phyloP scores from a whole-genome alignment of 352 stramenopile genomes.

The Pythium periplocum region DNA sequence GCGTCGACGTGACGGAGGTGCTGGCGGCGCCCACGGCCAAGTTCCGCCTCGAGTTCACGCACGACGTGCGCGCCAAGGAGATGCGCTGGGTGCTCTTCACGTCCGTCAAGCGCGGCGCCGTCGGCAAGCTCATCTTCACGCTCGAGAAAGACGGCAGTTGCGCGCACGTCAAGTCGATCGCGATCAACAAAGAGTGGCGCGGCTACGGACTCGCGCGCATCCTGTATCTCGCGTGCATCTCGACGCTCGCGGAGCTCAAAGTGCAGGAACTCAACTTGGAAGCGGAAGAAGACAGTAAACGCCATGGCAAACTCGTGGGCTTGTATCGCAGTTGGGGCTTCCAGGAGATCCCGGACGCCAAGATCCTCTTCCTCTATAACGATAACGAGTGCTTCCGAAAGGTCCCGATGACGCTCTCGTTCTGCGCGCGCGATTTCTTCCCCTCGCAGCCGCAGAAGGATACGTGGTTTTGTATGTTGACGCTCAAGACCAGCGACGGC shows the following conservation, averaged over 20 bases:
- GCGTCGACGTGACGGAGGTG: conserved; percentile 38
- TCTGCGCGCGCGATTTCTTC: conserved; percentile 36
- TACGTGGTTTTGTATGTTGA: conserved; percentile 77
- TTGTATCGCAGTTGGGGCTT: conserved; percentile 78
- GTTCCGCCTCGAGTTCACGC: conserved; percentile 72
- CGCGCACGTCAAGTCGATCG: conserved; percentile 76
- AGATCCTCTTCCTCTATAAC: conserved; percentile 81
- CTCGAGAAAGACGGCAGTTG: conserved; percentile 44
- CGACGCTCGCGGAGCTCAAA: conserved; percentile 52
- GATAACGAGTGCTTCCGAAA: conserved; percentile 81
- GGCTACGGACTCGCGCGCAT: conserved; percentile 66
- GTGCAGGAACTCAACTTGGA: conserved; percentile 29
- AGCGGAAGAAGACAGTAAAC: conserved; percentile 28
- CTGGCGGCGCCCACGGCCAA: conserved; percentile 18
- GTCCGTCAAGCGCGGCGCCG: conserved; percentile 45
- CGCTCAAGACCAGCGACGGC: conserved; percentile 55
- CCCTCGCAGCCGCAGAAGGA: conserved; percentile 34
- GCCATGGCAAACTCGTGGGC: conserved; percentile 48
- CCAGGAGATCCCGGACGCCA: conserved; percentile 36
- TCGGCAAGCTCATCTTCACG: conserved; percentile 83
- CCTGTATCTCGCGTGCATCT: conserved; percentile 68
- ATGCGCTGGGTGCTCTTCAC: conserved; percentile 82
- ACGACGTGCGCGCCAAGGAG: conserved; percentile 62
- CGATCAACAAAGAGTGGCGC: conserved; percentile 62
- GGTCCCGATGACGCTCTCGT: conserved; percentile 65